These are phyloP conservation scores for Smittium culicis DNA, from an alignment of 371 early-diverging fungal genomes.

Conservation along the genomic window DNA sequence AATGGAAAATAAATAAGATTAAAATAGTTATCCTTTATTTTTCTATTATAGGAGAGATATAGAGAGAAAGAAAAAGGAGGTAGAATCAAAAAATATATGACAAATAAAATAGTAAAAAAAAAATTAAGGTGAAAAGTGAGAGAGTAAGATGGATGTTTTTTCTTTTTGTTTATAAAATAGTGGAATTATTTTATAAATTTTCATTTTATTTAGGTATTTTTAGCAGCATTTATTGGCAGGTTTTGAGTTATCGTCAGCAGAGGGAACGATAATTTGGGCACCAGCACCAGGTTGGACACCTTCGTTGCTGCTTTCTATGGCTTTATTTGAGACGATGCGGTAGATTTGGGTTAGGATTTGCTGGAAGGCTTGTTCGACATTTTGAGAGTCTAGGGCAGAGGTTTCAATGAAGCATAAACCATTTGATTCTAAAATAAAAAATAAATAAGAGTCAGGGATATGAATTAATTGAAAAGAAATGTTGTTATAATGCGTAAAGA, in stretches of 20 bases:
- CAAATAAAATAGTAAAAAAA: too few relatives aligned
- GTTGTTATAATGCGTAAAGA: neutral
- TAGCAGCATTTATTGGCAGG: constrained; percentile 64
- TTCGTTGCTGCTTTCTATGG: constrained; percentile 58
- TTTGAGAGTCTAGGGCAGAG: constrained; percentile 84
- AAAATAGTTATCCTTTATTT: too few relatives aligned
- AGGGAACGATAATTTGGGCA: constrained; percentile 57
- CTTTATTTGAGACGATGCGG: constrained; percentile 82
- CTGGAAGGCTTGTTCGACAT: constrained; percentile 89
- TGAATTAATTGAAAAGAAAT: neutral
- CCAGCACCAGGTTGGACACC: constrained; percentile 56
- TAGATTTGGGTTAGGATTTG: constrained; percentile 84
- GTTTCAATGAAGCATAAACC: constrained; percentile 88
- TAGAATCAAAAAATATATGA: too few relatives aligned
- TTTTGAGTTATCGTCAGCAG: constrained; percentile 46
- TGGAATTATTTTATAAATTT: too few relatives aligned
- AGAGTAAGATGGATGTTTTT: too few relatives aligned
- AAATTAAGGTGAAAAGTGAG: too few relatives aligned
- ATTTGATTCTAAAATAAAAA: constrained; percentile 53
- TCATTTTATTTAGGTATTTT: constrained; percentile 10
- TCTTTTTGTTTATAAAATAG: too few relatives aligned
- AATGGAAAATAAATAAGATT: too few relatives aligned
- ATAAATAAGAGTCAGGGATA: too few relatives aligned
- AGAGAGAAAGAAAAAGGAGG: too few relatives aligned
- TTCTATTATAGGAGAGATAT: too few relatives aligned